Evolutionary conservation across 2,329 filamentous ascomycete genomes (phyloP), one percentile per base, ranked within the genome.

Genomic region (Aphanocladium album): DNA sequence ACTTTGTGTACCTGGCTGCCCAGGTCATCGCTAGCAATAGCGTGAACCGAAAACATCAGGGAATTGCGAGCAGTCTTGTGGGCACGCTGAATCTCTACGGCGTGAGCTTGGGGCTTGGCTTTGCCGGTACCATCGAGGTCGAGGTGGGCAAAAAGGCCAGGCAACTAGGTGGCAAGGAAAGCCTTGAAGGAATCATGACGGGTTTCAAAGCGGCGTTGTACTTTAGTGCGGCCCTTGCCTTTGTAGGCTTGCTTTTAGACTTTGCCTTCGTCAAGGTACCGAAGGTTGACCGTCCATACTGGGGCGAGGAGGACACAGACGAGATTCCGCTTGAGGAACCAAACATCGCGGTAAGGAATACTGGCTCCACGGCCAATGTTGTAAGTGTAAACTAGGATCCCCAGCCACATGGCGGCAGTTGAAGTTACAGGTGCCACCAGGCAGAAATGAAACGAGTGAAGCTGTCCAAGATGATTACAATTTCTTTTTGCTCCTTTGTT

Each of bases 21-120:
- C 79, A 83, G 62, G 79, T 84, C 5, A 81, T 83, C 58, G 79
- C 80, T 0, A 83, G 80, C 58, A 82, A 83, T 60, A 76, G 74
- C 1, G 80, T 83, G 33, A 71, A 66, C 2, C 71, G 74, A 2
- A 72, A 74, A 5, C 73, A 84, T 23, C 80, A 84, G 55, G 81
- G 82, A 0, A 72, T 83, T 2, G 81, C 80, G 0, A 78, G 75
- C 0, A 79, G 75, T 16, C 67, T 84, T 2, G 75, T 84, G 8
- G 79, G 80, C 2, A 70, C 69, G 0, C 63, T 74, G 0, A 72
- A 72, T 37, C 62, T 72, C 3, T 73, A 74, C 16, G 72, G 72
- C 1, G 67, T 67, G 52, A 69, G 67, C 19, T 57, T 73, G 0
- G 72, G 72, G 0, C 66, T 73, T 14, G 72, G 72, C 0, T 70